phyloP scores from a whole-genome alignment of 805 yeast species.

The Myxozyma kluyveri region DNA sequence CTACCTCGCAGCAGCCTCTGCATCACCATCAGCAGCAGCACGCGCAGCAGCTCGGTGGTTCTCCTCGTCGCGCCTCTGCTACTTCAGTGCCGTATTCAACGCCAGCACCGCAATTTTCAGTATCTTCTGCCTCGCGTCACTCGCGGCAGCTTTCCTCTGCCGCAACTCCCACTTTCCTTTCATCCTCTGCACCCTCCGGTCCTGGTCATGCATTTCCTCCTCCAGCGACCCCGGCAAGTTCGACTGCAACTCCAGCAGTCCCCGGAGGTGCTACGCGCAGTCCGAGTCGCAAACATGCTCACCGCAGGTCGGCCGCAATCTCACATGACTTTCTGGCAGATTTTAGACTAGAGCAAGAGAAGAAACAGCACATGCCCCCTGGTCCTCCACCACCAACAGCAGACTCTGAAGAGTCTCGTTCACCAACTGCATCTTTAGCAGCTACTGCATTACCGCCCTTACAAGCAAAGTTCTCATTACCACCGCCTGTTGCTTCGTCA shows the following conservation, averaged over 20 bases:
- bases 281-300: constrained; percentile 52
- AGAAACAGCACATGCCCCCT: constrained; percentile 6
- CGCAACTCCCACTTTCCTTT: not conserved
- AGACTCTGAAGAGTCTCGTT: constrained; percentile 2
- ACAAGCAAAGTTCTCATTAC: not conserved
- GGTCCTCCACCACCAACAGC: constrained; percentile 8
- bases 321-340: constrained; percentile 73
- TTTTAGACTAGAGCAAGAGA: constrained; percentile 9
- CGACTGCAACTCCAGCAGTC: not conserved
- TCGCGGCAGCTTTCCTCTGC: not conserved
- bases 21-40: constrained; percentile 1
- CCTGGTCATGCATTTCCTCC: not conserved
- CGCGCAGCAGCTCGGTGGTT: constrained; percentile 3
- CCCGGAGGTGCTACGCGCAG: constrained; percentile 12
- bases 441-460: not conserved
- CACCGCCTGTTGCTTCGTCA: not conserved
- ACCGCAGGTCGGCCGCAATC: constrained; percentile 81
- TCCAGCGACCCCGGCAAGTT: not conserved
- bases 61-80: constrained; percentile 9
- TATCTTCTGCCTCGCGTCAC: not conserved
- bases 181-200: constrained; percentile 1
- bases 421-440: not conserved
- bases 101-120: too few relatives aligned
- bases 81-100: too few relatives aligned
- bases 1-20: not conserved